These are phyloP conservation scores for Talaromyces sp. DNA, from an alignment of 2,329 filamentous ascomycete species.

Conservation along the genomic window DNA sequence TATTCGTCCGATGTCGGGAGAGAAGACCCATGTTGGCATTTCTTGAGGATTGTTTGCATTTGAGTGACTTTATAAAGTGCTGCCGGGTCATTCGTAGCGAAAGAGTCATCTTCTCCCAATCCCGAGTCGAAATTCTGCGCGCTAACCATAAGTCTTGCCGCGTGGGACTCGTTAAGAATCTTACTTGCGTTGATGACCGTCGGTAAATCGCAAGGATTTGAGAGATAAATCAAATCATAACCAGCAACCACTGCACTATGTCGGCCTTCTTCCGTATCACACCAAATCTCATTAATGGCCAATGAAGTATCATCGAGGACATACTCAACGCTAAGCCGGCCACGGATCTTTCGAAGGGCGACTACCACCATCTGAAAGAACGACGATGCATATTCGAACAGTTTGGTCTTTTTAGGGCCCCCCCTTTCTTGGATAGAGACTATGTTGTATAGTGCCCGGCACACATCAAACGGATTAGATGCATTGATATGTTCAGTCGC, in stretches of 20 bases:
- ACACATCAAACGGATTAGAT: constrained; percentile 14
- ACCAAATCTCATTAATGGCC: constrained; percentile 12
- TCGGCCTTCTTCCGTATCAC: not conserved
- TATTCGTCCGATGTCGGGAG: not conserved
- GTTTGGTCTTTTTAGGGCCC: constrained; percentile 13
- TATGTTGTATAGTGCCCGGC: constrained; percentile 5
- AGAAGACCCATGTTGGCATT: not conserved
- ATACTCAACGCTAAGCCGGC: constrained; percentile 13
- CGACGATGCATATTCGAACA: constrained; percentile 16
- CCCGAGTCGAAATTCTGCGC: not conserved
- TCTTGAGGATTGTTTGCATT: constrained; percentile 4
- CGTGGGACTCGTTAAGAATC: constrained; percentile 5
- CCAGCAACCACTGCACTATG: not conserved
- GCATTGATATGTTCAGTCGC: not conserved
- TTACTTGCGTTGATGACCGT: constrained; percentile 11
- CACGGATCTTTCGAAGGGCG: constrained; percentile 16
- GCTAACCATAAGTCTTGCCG: constrained; percentile 13
- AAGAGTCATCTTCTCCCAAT: not conserved
- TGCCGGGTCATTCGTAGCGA: not conserved
- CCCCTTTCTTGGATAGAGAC: constrained; percentile 17
- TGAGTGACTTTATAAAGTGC: constrained; percentile 13
- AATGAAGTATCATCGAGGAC: not conserved
- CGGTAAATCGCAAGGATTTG: not conserved
- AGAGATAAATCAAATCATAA: constrained; percentile 17
- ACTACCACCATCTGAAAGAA: constrained; percentile 19